phyloP scores from a whole-genome alignment of 1,139 yeast species.

The Magnusiomyces magnusii region DNA sequence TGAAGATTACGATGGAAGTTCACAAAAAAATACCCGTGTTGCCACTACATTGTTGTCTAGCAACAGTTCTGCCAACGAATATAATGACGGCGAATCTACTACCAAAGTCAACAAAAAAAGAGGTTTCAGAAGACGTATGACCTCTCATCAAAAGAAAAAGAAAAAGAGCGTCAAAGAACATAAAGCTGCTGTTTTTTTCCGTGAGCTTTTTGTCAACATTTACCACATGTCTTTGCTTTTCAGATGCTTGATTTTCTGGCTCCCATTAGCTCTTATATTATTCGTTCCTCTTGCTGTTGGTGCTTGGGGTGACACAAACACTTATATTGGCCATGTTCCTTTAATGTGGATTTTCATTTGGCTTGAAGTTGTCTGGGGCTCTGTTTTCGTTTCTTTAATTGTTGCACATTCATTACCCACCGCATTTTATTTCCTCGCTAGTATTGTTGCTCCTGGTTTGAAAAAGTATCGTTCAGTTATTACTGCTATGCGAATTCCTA shows the following conservation, averaged over 20 bases:
- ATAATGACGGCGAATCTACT: constrained; percentile 11
- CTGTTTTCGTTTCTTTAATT: constrained; percentile 33
- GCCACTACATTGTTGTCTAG: constrained; percentile 5
- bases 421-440: constrained; percentile 26
- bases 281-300: constrained; percentile 37
- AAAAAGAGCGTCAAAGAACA: constrained; percentile 8
- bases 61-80: neutral
- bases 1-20: neutral
- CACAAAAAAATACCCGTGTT: constrained; percentile 1
- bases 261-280: constrained; percentile 35
- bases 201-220: constrained; percentile 25
- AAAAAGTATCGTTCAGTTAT: constrained; percentile 33
- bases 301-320: constrained; percentile 32
- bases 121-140: constrained; percentile 17
- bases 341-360: constrained; percentile 38
- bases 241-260: constrained; percentile 34
- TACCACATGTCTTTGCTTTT: constrained; percentile 30
- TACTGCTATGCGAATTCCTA: constrained; percentile 34
- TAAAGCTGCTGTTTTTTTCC: constrained; percentile 21
- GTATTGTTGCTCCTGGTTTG: constrained; percentile 33
- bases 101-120: neutral
- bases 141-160: constrained; percentile 8
- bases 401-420: constrained; percentile 34
- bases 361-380: constrained; percentile 39
- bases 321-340: constrained; percentile 31